Conservation (phyloP, 305 asterid species). For the Fraxinus latifolia region DNA sequence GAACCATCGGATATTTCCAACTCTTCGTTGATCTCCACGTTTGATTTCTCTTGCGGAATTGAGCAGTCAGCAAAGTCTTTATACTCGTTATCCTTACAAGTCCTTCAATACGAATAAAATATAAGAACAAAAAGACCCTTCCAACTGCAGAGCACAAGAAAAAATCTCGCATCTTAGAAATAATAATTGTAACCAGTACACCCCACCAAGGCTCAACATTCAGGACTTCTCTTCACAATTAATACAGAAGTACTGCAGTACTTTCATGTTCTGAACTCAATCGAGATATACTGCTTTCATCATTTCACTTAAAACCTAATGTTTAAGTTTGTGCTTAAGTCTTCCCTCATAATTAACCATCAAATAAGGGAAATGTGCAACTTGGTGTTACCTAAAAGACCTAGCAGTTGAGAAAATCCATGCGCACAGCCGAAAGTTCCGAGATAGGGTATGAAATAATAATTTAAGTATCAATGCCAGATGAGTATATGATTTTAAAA, state of each 20-base stretch:
- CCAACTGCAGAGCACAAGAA: constrained; percentile 2
- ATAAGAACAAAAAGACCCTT: constrained; percentile 22
- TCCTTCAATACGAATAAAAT: constrained; percentile 46
- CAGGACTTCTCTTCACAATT: constrained; percentile 18
- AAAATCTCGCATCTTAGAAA: constrained; percentile 18
- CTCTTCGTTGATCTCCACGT: constrained; percentile 77
- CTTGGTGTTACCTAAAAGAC: not conserved
- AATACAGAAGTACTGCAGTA: not conserved
- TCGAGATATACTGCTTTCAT: constrained; percentile 5
- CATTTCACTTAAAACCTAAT: not conserved
- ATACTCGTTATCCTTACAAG: constrained; percentile 80
- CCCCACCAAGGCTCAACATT: constrained; percentile 8
- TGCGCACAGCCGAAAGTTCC: not conserved
- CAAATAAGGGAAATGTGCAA: not conserved
- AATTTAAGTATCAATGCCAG: not conserved
- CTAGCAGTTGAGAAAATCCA: not conserved
- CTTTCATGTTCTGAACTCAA: constrained; percentile 1
- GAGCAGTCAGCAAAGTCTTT: constrained; percentile 66
- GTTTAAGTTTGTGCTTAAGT: constrained; percentile 13
- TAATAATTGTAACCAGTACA: constrained; percentile 6
- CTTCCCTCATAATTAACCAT: constrained; percentile 9
- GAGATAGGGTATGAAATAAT: not conserved
- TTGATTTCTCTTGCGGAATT: constrained; percentile 88
- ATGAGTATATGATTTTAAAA: not conserved
- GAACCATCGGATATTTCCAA: constrained; percentile 80